Evolutionary conservation across 805 yeast species (phyloP), one percentile per base, ranked within the genome.

Genomic region (Hermanozyma aechmeae): DNA sequence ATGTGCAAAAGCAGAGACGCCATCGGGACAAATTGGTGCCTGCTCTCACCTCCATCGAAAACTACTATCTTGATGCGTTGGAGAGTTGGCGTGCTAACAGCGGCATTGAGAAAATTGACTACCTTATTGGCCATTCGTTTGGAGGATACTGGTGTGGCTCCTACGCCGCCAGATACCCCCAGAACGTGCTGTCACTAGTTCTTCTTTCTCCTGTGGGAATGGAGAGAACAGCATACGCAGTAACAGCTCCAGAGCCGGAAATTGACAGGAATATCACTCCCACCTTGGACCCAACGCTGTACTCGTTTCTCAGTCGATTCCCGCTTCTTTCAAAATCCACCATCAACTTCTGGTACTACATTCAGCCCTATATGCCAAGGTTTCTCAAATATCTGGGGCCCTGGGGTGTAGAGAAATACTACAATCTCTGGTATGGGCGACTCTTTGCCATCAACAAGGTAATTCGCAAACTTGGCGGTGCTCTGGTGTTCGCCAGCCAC

Each of bases 191-290:
- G 11, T 68, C 69, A 34, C 52, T 83, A 39, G 59, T 79, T 2
- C 56, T 82, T 15, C 68, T 79, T 3, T 76, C 85, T 9, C 94
- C 94, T 0, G 81, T 79, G 1, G 94, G 94, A 0, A 74, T 82
- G 13, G 93, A 83, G 42, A 60, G 83, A 25, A 73, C 72, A 27
- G 68, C 79, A 0, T 73, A 65, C 45, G 76, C 87, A 0, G 53
- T 79, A 3, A 67, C 65, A 2, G 65, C 66, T 33, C 63, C 33
- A 15, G 27, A 38, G 11, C 10, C 17, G 14, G 27, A 9, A 12
- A 8, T 33, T 7, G 17, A 30, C 5, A 16, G 13, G 41, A 22
- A 15, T 23, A 23, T 50, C 10, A 47, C 43, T 26, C 66, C 75
- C 6, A 45, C 64, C 3, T 39, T 65, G 11, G 64, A 61, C 37